Percentiles rank a stretch among this genome's conserved stretches.
phyloP scores from a whole-genome alignment of 2,329 filamentous ascomycete genomes.

The Monosporascus ibericus region DNA sequence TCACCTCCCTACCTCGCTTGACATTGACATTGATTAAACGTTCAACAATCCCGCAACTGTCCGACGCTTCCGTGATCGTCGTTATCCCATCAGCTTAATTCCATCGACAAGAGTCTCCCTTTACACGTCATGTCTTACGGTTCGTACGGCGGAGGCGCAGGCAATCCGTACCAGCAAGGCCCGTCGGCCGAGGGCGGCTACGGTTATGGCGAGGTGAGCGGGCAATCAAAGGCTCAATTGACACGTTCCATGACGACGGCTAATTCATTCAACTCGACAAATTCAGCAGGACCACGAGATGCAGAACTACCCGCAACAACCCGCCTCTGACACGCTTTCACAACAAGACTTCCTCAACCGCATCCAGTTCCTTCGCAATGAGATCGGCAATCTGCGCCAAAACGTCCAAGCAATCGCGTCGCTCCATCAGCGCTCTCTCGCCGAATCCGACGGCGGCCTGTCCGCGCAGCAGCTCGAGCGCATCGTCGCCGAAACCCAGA shows the following conservation, averaged over 20 bases:
- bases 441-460: conserved; percentile 51
- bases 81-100: neutral
- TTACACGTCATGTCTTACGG: conserved; percentile 50
- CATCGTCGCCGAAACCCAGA: conserved; percentile 63
- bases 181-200: conserved; percentile 42
- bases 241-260: conserved; percentile 8
- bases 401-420: conserved; percentile 63
- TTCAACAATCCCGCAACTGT: neutral
- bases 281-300: conserved; percentile 41
- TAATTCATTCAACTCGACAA: conserved; percentile 3
- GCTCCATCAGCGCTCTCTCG: conserved; percentile 66
- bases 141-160: conserved; percentile 43
- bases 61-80: neutral
- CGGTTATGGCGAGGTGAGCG: conserved; percentile 37
- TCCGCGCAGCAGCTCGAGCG: conserved; percentile 56
- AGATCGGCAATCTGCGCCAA: conserved; percentile 60
- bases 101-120: neutral
- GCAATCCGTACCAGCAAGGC: conserved; percentile 58
- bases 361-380: conserved; percentile 59
- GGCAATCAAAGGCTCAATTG: conserved; percentile 12
- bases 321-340: conserved; percentile 38
- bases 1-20: neutral
- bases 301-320: conserved; percentile 39
- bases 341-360: conserved; percentile 64
- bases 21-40: neutral